Percentiles rank a stretch among this genome's conserved stretches.
Conservation (phyloP, 371 early-diverging fungal species). For the Blakeslea trispora region DNA sequence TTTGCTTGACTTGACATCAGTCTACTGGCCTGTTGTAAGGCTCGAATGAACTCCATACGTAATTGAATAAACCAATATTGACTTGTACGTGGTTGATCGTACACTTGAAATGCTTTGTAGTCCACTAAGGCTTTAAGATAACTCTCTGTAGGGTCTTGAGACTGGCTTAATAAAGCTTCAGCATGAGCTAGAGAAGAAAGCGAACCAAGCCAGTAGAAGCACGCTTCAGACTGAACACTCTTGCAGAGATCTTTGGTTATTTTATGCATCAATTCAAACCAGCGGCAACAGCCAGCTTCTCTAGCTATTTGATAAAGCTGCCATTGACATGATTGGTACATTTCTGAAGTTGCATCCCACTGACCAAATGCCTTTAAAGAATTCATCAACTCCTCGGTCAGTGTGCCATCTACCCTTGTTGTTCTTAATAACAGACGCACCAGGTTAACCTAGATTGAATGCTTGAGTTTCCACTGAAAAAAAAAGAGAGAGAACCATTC, state of each 20-base stretch:
- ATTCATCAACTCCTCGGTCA: constrained; percentile 6
- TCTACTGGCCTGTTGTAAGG: constrained; percentile 14
- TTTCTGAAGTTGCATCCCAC: constrained; percentile 20
- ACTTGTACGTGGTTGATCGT: constrained; percentile 20
- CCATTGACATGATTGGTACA: constrained; percentile 32
- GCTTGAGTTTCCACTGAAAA: too few relatives aligned
- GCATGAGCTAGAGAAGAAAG: constrained; percentile 31
- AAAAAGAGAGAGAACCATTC: too few relatives aligned
- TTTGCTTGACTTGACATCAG: too few relatives aligned
- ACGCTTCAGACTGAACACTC: constrained; percentile 35
- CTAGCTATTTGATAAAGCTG: constrained; percentile 35
- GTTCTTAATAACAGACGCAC: constrained; percentile 31
- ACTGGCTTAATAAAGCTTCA: constrained; percentile 21
- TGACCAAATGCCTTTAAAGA: constrained; percentile 27
- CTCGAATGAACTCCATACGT: constrained; percentile 38
- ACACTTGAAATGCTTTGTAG: constrained; percentile 36
- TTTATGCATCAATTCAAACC: constrained; percentile 37
- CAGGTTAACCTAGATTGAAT: constrained; percentile 27
- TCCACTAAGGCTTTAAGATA: constrained; percentile 16
- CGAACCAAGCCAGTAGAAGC: constrained; percentile 33
- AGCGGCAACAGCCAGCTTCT: constrained; percentile 40
- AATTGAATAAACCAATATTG: constrained; percentile 39
- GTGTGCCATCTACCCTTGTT: constrained; percentile 1
- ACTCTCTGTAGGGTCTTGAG: background rate
- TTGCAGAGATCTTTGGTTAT: constrained; percentile 23